These are phyloP conservation scores for Rutstroemia sp. DNA, from an alignment of 2,329 filamentous ascomycete genomes.

Conservation along the genomic window DNA sequence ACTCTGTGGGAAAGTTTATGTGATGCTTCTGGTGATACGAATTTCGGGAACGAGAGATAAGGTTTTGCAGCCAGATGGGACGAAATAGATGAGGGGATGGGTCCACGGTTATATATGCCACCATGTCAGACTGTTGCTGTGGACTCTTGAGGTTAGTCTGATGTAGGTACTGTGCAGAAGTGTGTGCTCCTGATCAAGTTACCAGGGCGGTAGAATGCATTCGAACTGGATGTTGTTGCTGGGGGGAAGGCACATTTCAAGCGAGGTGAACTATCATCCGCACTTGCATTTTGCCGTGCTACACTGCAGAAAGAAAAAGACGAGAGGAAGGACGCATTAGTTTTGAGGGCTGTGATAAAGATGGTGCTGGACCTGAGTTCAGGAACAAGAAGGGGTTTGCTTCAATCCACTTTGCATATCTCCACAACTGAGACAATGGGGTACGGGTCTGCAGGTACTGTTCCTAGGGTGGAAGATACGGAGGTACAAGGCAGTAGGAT, in stretches of 20 bases:
- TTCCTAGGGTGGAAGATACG: too few species aligned
- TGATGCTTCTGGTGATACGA: background rate
- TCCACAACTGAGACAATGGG: too few species aligned
- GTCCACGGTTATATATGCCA: background rate
- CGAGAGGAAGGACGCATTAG: too few species aligned
- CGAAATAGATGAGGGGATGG: background rate
- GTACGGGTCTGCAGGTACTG: too few species aligned
- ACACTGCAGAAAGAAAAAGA: background rate
- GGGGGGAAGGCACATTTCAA: background rate
- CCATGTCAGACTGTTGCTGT: background rate
- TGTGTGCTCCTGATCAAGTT: conserved; percentile 1
- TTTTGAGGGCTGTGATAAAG: too few species aligned
- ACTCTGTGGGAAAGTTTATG: background rate
- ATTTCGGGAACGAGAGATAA: background rate
- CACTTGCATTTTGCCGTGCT: background rate
- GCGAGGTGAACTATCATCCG: background rate
- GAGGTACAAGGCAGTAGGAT: too few species aligned
- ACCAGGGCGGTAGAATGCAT: too few species aligned
- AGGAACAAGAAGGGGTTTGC: too few species aligned
- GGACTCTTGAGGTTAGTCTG: too few species aligned
- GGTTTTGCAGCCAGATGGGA: background rate
- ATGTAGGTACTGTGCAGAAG: background rate
- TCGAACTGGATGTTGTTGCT: too few species aligned
- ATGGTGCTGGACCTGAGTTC: too few species aligned
- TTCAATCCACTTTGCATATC: too few species aligned